Evolutionary conservation across 148 eudicot species (phyloP), one percentile per base, ranked within the genome.

Genomic region (Rhododendron williamsianum): DNA sequence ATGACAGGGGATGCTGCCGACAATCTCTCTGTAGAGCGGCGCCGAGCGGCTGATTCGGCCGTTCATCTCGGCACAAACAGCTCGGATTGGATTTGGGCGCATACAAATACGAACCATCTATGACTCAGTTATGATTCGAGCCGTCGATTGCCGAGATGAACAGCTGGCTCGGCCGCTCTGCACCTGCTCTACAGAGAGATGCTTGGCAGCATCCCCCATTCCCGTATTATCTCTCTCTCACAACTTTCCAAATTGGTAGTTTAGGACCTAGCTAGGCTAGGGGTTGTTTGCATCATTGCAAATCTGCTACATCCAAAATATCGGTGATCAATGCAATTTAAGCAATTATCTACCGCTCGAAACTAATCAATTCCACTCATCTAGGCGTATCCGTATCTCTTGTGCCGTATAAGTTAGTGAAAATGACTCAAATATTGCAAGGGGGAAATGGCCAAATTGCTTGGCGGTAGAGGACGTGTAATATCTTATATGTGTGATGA

Each of bases 11-110:
- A 41, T 41, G 45, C 45, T 6, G 7, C 45, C 45, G 7, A 41
- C 45, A 41, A 41, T 41, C 45, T 41, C 8, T 6, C 0, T 6
- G 45, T 41, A 6, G 45, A 41, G 7, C 6, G 45, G 45, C 1
- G 8, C 0, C 8, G 45, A 41, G 7, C 7, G 6, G 0, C 0
- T 0, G 45, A 41, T 41, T 41, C 45, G 1, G 0, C 8, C 1
- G 45, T 41, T 41, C 6, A 41, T 41, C 45, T 41, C 6, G 1
- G 45, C 7, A 41, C 6, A 0, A 7, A 41, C 43, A 1, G 43
- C 0, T 41, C 1, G 7, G 45, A 41, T 41, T 41, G 7, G 45
- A 41, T 41, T 1, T 41, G 7, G 45, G 7, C 45, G 0, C 45
- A 41, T 41, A 41, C 7, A 5, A 41, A 41, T 5, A 41, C 45